phyloP scores from a whole-genome alignment of 2,329 filamentous ascomycete species.

The Talaromyces sp. region DNA sequence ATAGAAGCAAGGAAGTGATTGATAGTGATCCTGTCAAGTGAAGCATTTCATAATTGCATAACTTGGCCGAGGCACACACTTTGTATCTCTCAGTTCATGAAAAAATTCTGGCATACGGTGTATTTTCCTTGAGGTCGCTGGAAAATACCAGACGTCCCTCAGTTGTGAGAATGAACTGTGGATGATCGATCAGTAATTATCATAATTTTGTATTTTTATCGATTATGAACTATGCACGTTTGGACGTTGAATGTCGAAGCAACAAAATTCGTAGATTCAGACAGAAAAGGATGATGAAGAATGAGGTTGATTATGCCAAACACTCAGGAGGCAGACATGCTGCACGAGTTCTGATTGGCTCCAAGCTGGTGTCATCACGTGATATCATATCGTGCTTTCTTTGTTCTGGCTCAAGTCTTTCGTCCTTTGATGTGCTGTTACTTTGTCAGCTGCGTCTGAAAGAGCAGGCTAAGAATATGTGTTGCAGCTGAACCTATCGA shows the following conservation, averaged over 20 bases:
- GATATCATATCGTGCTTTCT: not conserved
- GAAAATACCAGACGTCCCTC: not conserved
- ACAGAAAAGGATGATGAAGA: not conserved
- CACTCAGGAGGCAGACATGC: not conserved
- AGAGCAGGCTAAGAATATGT: not conserved
- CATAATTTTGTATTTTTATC: not conserved
- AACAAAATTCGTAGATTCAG: too few species aligned
- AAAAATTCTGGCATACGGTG: too few species aligned
- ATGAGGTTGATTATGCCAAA: not conserved
- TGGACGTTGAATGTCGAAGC: too few species aligned
- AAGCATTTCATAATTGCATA: not conserved
- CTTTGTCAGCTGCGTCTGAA: not conserved
- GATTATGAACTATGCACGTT: too few species aligned
- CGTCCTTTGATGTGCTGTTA: not conserved
- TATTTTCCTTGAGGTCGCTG: not conserved
- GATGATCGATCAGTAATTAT: not conserved
- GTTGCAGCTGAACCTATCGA: not conserved
- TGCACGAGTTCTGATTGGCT: not conserved
- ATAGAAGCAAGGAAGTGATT: not conserved
- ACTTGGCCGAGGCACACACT: too few species aligned
- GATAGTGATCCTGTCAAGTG: not conserved
- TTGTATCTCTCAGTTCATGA: too few species aligned
- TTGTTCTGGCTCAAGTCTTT: not conserved
- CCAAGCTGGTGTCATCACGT: not conserved
- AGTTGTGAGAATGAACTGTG: not conserved